Evolutionary conservation across 148 eudicot species (phyloP), one percentile per base, ranked within the genome.

Genomic region (Rhododendron ferrugineum): DNA sequence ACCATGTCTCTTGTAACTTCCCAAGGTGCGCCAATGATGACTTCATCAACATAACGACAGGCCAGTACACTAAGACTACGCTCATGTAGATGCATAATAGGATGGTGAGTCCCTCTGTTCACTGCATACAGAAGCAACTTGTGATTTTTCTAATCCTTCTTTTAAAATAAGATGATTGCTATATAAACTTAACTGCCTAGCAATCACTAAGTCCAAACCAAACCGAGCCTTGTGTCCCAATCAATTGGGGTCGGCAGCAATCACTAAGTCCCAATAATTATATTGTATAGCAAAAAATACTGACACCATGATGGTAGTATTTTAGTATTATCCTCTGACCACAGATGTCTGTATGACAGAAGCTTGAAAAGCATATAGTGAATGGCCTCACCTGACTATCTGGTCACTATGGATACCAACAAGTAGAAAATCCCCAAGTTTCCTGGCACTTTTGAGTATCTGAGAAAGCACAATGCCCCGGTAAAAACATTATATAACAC

Each of bases 1-100:
- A 96, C 99, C 96, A 96, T 90, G 86, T 96, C 99, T 36, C 89
- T 84, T 30, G 98, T 91, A 81, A 96, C 92, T 89, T 92, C 93
- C 95, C 91, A 92, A 42, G 99, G 99, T 78, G 99, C 97, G 66
- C 98, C 99, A 86, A 96, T 95, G 83, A 96, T 93, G 88, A 95
- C 92, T 86, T 96, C 99, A 88, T 95, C 99, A 50, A 96, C 99
- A 89, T 94, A 92, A 81, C 98, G 97, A 85, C 97, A 95, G 81
- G 94, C 95, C 86, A 96, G 85, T 58, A 96, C 99, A 82, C 98
- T 92, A 56, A 96, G 97, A 88, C 97, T 93, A 44, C 99, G 98
- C 88, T 95, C 99, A 85, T 96, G 97, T 74, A 96, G 91, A 87
- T 95, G 92, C 99, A 96, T 96, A 54, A 96, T 86, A 40, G 99